Conservation (phyloP, 208 protist species). For the Wallacemonas sp. region DNA sequence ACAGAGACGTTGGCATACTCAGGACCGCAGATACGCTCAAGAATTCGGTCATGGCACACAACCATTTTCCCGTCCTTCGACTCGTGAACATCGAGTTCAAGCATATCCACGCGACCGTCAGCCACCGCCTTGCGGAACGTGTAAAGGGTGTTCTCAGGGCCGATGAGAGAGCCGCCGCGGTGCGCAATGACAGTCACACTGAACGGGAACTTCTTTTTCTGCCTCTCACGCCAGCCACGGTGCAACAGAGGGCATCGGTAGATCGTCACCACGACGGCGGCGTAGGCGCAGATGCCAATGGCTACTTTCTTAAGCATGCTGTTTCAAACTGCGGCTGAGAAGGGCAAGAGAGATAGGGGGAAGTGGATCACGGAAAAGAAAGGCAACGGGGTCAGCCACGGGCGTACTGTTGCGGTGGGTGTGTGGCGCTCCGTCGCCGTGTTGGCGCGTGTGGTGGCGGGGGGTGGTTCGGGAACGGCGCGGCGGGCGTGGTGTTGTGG, state of each 20-base stretch:
- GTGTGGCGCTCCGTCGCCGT: too few relatives aligned
- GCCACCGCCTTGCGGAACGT: slow-evolving; percentile 50
- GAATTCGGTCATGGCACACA: slow-evolving; percentile 59
- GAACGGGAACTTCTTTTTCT: slow-evolving; percentile 67
- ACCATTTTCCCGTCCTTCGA: slow-evolving; percentile 70
- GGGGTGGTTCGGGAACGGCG: too few relatives aligned
- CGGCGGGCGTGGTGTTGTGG: too few relatives aligned
- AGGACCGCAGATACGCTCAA: slow-evolving; percentile 43
- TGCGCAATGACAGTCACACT: slow-evolving; percentile 62
- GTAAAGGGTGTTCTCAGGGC: slow-evolving; percentile 82
- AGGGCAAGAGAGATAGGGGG: neutral
- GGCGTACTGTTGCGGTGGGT: too few relatives aligned
- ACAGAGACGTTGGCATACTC: slow-evolving; percentile 26
- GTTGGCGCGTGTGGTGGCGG: too few relatives aligned
- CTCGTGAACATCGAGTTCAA: slow-evolving; percentile 73
- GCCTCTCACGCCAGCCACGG: slow-evolving; percentile 15
- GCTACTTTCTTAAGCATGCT: neutral
- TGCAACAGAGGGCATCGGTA: slow-evolving; percentile 15
- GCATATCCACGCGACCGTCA: slow-evolving; percentile 49
- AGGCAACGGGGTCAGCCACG: too few relatives aligned
- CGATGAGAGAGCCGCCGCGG: slow-evolving; percentile 64
- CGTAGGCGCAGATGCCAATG: slow-evolving; percentile 8
- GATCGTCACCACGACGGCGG: slow-evolving; percentile 6
- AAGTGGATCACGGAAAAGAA: slow-evolving; percentile 6
- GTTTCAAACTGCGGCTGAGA: neutral